Percentiles rank a stretch among this genome's conserved stretches.
These are phyloP conservation scores for Peronospora farinosa DNA, from an alignment of 352 stramenopile genomes.

Conservation along the genomic window DNA sequence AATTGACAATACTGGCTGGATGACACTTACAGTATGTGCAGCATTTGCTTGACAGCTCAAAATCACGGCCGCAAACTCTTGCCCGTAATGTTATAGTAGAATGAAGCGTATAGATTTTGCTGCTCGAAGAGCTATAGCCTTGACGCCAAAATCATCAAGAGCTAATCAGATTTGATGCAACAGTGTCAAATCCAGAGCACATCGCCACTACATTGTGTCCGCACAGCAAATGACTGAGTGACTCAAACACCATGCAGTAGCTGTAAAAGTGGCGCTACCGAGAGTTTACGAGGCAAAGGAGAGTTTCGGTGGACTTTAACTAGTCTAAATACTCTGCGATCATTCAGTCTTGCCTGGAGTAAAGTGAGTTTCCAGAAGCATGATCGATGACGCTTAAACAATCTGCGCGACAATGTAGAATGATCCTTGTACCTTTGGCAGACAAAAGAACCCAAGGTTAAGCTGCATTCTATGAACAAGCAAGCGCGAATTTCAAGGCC, in stretches of 20 bases:
- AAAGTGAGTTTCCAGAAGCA: constrained; percentile 23
- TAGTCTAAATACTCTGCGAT: constrained; percentile 39
- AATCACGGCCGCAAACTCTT: constrained; percentile 46
- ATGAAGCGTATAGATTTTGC: constrained; percentile 56
- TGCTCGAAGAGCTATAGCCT: constrained; percentile 33
- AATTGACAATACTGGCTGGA: too few relatives aligned
- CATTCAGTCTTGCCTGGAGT: constrained; percentile 43
- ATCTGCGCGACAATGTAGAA: constrained; percentile 31
- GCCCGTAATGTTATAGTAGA: constrained; percentile 86
- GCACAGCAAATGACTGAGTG: constrained; percentile 78
- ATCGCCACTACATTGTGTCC: constrained; percentile 40
- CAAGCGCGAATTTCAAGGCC: constrained; percentile 18
- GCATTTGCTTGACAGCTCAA: constrained; percentile 42
- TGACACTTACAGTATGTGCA: too few relatives aligned
- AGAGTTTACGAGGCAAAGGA: constrained; percentile 38
- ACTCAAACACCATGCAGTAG: constrained; percentile 53
- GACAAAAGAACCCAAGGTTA: constrained; percentile 43
- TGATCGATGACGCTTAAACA: constrained; percentile 2
- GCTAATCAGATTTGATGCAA: constrained; percentile 57
- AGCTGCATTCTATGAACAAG: constrained; percentile 31
- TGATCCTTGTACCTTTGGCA: constrained; percentile 40
- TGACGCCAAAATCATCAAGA: constrained; percentile 56
- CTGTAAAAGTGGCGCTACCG: constrained; percentile 47
- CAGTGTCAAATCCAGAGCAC: constrained; percentile 38
- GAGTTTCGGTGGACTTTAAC: constrained; percentile 45